Evolutionary conservation across 768 basidiomycete genomes (phyloP).

Genomic region (Naganishia randhawae): DNA sequence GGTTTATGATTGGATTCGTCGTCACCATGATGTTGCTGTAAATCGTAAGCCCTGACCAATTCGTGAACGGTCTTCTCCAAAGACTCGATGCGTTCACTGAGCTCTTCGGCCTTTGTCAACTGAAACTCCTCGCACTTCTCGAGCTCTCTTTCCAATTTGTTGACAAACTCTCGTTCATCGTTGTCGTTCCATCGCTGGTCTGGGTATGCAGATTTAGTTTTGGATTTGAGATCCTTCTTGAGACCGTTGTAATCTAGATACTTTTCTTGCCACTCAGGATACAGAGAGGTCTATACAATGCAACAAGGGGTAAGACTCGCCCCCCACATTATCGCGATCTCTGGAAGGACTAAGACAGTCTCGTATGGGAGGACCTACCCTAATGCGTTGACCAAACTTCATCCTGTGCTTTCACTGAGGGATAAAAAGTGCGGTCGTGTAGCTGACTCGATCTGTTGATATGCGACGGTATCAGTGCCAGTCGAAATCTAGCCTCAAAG

Average conservation of each 20-base stretch:
- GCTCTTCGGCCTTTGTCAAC: slow-evolving; percentile 70
- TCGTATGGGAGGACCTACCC: slow-evolving; percentile 32
- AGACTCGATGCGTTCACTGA: slow-evolving; percentile 72
- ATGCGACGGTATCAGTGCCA: too few species aligned
- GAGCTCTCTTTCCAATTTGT: slow-evolving; percentile 74
- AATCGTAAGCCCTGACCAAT: slow-evolving; percentile 57
- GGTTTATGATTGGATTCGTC: not conserved
- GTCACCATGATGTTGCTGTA: not conserved
- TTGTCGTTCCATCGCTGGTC: slow-evolving; percentile 67
- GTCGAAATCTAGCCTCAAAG: too few species aligned
- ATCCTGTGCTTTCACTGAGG: slow-evolving; percentile 27
- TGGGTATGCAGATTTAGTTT: slow-evolving; percentile 51
- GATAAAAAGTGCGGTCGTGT: not conserved
- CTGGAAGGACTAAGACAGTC: not conserved
- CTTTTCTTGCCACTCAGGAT: slow-evolving; percentile 83
- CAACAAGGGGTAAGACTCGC: not conserved
- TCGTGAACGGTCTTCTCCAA: slow-evolving; percentile 76
- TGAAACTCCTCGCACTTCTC: slow-evolving; percentile 95
- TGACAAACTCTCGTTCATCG: slow-evolving; percentile 79
- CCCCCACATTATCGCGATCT: too few species aligned
- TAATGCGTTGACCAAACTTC: slow-evolving; percentile 50
- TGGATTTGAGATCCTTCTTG: slow-evolving; percentile 84
- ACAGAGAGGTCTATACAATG: slow-evolving; percentile 69
- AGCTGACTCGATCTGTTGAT: not conserved
- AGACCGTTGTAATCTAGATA: slow-evolving; percentile 86